phyloP scores from a whole-genome alignment of 441 rosid genomes.

The Eutrema salsugineum region DNA sequence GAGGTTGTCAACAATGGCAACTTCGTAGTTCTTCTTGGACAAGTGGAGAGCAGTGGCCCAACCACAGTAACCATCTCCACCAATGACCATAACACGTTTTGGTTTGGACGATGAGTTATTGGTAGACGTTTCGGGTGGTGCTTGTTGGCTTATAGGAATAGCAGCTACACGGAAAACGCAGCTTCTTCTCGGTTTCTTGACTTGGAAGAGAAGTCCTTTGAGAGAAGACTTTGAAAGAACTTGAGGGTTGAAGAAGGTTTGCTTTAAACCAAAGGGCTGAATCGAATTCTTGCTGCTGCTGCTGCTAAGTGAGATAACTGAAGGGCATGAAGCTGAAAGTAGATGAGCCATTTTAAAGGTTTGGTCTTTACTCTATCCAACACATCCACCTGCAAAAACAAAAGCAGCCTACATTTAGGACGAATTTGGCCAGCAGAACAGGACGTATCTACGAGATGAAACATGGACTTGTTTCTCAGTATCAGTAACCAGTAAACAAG shows the following conservation, averaged over 20 bases:
- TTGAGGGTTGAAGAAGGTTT: constrained; percentile 30
- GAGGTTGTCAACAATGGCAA: constrained; percentile 81
- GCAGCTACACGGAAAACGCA: constrained; percentile 44
- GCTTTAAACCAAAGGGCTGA: constrained; percentile 28
- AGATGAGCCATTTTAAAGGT: constrained; percentile 55
- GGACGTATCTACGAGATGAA: not conserved
- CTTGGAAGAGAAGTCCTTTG: constrained; percentile 36
- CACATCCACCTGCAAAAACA: constrained; percentile 44
- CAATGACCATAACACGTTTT: constrained; percentile 82
- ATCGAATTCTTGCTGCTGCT: constrained; percentile 23
- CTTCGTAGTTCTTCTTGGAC: constrained; percentile 77
- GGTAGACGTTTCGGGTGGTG: constrained; percentile 45
- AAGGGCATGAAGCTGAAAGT: constrained; percentile 56
- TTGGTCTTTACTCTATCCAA: constrained; percentile 18
- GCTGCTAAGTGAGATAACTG: constrained; percentile 38
- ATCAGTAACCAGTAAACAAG: not conserved
- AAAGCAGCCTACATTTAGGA: not conserved
- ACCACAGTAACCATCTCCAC: constrained; percentile 97
- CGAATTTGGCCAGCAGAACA: not conserved
- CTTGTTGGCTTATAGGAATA: constrained; percentile 44
- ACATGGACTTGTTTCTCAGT: not conserved
- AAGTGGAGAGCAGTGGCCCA: constrained; percentile 97
- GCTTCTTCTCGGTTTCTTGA: constrained; percentile 31
- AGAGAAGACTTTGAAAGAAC: constrained; percentile 32
- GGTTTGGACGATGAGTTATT: constrained; percentile 39